Percentiles rank a stretch among this genome's conserved stretches.
Evolutionary conservation across 106 monocot genomes (phyloP).

Genomic region (Phalaenopsis equestris): DNA sequence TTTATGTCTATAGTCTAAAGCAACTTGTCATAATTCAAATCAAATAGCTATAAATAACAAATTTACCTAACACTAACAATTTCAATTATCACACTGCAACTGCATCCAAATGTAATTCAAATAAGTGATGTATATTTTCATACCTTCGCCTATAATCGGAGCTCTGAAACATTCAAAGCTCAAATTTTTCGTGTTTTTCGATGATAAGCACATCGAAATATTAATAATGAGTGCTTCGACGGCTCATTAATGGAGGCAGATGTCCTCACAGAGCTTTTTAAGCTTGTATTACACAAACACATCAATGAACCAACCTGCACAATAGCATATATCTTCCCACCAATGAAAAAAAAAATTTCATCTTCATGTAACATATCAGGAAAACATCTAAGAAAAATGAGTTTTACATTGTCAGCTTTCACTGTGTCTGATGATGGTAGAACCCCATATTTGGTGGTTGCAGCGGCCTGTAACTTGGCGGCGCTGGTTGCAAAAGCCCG

Average conservation of each 20-base stretch:
- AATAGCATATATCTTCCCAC: conserved; percentile 3
- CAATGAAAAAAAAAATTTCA: not conserved
- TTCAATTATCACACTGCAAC: too few relatives aligned
- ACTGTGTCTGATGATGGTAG: conserved; percentile 51
- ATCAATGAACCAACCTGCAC: conserved; percentile 6
- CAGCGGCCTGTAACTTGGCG: conserved; percentile 68
- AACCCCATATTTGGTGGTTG: conserved; percentile 69
- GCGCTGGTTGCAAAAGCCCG: conserved; percentile 35
- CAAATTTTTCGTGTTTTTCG: not conserved
- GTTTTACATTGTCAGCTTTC: conserved; percentile 13
- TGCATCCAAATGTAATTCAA: too few relatives aligned
- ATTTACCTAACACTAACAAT: too few relatives aligned
- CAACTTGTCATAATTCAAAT: too few relatives aligned
- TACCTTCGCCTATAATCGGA: not conserved
- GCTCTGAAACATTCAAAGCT: not conserved
- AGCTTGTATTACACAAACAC: not conserved
- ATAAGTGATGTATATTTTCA: too few relatives aligned
- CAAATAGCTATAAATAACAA: too few relatives aligned
- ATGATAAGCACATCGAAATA: not conserved
- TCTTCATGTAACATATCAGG: conserved; percentile 3
- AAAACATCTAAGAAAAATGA: not conserved
- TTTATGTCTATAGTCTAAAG: too few relatives aligned
- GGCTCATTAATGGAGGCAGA: not conserved
- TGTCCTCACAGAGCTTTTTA: not conserved
- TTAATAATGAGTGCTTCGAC: not conserved